Conservation (phyloP, 768 basidiomycete species). For the Phaffia tasmanica region DNA sequence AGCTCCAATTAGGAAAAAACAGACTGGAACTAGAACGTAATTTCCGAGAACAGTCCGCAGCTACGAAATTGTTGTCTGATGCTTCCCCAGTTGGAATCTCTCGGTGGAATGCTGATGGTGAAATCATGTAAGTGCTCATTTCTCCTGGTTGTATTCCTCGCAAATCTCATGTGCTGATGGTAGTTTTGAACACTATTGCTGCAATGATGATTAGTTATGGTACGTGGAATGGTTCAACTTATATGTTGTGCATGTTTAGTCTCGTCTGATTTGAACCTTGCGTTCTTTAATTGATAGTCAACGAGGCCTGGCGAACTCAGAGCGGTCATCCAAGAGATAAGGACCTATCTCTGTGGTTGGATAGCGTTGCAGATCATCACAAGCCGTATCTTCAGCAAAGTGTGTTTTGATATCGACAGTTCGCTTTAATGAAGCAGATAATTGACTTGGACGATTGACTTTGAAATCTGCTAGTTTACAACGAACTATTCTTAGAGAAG, state of each 20-base stretch:
- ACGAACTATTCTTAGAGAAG: constrained; percentile 14
- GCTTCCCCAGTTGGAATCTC: constrained; percentile 8
- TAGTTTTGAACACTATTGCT: neutral
- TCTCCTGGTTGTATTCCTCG: too few species aligned
- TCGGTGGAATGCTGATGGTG: constrained; percentile 9
- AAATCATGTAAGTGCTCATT: neutral
- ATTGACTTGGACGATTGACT: too few species aligned
- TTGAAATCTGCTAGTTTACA: neutral
- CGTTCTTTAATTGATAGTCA: too few species aligned
- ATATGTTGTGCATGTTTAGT: neutral
- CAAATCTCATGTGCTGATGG: too few species aligned
- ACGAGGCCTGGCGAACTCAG: too few species aligned
- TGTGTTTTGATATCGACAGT: too few species aligned
- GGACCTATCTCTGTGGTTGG: constrained; percentile 7
- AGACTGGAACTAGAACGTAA: constrained; percentile 20
- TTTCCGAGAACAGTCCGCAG: constrained; percentile 12
- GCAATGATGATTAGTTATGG: constrained; percentile 9
- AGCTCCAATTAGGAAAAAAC: constrained; percentile 12
- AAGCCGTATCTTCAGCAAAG: neutral
- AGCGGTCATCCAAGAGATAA: constrained; percentile 12
- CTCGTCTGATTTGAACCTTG: neutral
- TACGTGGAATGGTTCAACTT: neutral
- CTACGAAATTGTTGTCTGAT: constrained; percentile 17
- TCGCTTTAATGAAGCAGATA: too few species aligned
- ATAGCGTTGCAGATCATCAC: constrained; percentile 10